Base-by-base conservation (phyloP, 768 basidiomycete species). In the Piloderma croceum region DNA sequence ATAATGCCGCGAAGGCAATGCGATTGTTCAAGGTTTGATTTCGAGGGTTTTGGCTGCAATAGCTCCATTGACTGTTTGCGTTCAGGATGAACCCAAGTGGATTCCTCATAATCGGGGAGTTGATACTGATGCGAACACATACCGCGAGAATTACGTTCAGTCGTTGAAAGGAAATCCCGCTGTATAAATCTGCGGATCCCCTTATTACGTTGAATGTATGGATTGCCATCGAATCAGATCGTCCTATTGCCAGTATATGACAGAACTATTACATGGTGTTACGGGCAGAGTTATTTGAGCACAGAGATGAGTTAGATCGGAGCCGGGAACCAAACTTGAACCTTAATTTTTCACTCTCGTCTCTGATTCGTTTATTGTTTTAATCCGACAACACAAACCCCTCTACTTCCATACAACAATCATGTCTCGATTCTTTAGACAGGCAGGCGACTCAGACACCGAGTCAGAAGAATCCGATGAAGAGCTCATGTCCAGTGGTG, bases 1-100 rank as follows among this genome's bases (percentile, higher is more conserved):
- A 55, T 36, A 77, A 96, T 60, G 64, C 65, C 24, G 81, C 92
- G 63, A 77, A 80, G 50, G 84, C 84, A 0, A 68, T 91, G 59
- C 73, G 91, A 6, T 68, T 96, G 38, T 96, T 93, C 78, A 78
- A 91, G 76, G 89, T 79, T 43, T 24, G 63, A 46, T 18, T 15
- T 34, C 31, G 18, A 2, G 27, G n/a, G n/a, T n/a, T 18, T 38
- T 6, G 34, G 20, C 31, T 13, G 11, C 23, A 24, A 7, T 15
- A 6, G 13, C 3, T 31, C 32, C 6, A 20, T 17, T 44, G 31
- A 41, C 38, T 21, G 31, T 15, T n/a, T n/a, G n/a, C 15, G 23
- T 23, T 24, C 25, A 93, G 88, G 90, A 93, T 43, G 89, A 90
- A 52, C 90, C 90, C 11, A 92, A 90, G 59, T 96, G 92, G 91